Conservation (phyloP, 345 rosid genomes). For the Eutrema yunnanense region DNA sequence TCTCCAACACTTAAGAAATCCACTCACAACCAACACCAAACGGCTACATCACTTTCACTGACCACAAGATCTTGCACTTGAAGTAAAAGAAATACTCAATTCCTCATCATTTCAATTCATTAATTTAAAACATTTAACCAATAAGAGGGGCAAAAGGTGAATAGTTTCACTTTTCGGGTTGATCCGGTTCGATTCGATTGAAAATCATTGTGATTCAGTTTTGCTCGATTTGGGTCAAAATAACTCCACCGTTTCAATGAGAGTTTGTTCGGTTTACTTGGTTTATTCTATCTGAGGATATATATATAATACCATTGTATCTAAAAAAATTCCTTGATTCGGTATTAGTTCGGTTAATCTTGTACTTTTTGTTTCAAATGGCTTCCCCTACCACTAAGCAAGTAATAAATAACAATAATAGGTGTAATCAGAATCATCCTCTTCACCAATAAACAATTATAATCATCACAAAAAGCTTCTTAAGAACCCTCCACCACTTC, state of each 20-base stretch:
- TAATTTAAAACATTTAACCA: background rate
- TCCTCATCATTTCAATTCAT: conserved; percentile 11
- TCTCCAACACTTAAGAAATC: conserved; percentile 23
- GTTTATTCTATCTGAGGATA: background rate
- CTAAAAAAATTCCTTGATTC: background rate
- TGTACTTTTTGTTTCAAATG: background rate
- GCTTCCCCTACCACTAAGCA: background rate
- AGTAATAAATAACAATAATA: background rate
- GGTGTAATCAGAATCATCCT: conserved; percentile 20
- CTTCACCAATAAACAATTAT: conserved; percentile 26
- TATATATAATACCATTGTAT: background rate
- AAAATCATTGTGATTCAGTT: background rate
- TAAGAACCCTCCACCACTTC: conserved; percentile 17
- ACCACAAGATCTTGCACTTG: conserved; percentile 27
- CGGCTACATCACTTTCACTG: conserved; percentile 21
- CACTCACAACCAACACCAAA: conserved; percentile 34
- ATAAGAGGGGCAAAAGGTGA: background rate
- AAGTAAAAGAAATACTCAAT: conserved; percentile 30
- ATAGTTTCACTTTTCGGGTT: background rate
- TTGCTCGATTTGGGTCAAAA: background rate
- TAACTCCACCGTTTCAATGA: background rate
- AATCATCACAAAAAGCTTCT: conserved; percentile 28
- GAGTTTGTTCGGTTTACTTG: background rate
- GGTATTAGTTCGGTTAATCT: background rate
- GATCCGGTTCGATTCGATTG: background rate